Conservation (phyloP, 768 basidiomycete genomes). For the Lactarius evosmus region DNA sequence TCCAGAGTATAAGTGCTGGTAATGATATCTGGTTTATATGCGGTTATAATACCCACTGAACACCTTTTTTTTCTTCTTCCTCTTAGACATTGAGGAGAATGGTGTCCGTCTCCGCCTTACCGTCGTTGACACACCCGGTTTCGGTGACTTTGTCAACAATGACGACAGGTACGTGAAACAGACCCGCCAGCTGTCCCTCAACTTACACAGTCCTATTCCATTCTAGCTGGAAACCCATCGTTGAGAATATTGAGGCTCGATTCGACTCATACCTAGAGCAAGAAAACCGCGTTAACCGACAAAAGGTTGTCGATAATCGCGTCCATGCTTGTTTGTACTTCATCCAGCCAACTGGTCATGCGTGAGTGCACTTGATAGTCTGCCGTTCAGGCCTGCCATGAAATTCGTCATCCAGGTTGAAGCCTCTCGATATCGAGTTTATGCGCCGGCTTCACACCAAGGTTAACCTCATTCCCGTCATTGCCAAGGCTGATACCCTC, state of each 20-base stretch:
- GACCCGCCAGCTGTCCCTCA: conserved; percentile 6
- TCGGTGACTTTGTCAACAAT: conserved; percentile 99
- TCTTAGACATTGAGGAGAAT: conserved; percentile 95
- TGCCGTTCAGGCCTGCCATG: neutral
- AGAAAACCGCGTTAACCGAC: conserved; percentile 96
- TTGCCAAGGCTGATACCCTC: conserved; percentile 96
- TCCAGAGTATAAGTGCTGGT: conserved; percentile 99
- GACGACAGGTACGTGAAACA: conserved; percentile 71
- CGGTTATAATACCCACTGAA: neutral
- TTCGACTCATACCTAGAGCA: conserved; percentile 98
- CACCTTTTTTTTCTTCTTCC: conserved; percentile 29
- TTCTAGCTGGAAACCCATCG: conserved; percentile 93
- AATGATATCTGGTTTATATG: conserved; percentile 28
- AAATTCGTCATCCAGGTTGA: conserved; percentile 56
- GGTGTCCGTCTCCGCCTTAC: conserved; percentile 94
- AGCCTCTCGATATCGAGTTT: conserved; percentile 98
- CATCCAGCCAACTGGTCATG: conserved; percentile 97
- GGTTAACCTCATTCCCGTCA: conserved; percentile 98
- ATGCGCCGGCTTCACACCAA: conserved; percentile 96
- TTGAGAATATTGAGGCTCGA: conserved; percentile 96
- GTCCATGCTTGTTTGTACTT: conserved; percentile 99
- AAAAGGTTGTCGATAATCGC: conserved; percentile 92
- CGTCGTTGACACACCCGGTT: conserved; percentile 99
- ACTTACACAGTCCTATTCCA: conserved; percentile 25
- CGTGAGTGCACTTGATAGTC: conserved; percentile 51